Conservation (phyloP, 495 filamentous ascomycete species). For the Penicillium canariense region DNA sequence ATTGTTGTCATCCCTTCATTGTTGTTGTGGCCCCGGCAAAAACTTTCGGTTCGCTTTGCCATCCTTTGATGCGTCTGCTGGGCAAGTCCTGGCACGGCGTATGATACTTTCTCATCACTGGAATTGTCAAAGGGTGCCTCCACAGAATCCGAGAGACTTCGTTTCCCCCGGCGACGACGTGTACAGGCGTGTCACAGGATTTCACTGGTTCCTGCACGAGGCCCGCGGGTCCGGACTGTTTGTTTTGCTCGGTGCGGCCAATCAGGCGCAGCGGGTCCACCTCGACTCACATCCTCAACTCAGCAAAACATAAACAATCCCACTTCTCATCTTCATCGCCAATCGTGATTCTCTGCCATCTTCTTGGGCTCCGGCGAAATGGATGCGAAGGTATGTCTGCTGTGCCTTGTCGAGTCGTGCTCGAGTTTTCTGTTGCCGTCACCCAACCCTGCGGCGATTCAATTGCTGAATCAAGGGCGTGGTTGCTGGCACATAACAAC, state of each 20-base stretch:
- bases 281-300: slow-evolving; percentile 18
- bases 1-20: background rate
- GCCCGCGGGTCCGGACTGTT: slow-evolving; percentile 18
- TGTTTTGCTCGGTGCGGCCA: slow-evolving; percentile 26
- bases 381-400: slow-evolving; percentile 45
- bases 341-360: slow-evolving; percentile 7
- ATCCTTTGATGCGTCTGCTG: too few species aligned
- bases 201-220: slow-evolving; percentile 1
- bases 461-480: background rate
- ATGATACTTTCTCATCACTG: too few species aligned
- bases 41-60: background rate
- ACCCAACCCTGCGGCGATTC: background rate
- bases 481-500: background rate
- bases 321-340: slow-evolving; percentile 4
- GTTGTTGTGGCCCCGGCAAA: background rate
- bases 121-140: background rate
- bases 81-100: too few species aligned
- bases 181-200: background rate
- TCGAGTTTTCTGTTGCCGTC: background rate
- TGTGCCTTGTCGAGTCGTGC: background rate
- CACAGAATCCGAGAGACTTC: too few species aligned
- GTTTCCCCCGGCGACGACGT: slow-evolving; percentile 1
- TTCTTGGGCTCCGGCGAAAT: slow-evolving; percentile 19
- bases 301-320: slow-evolving; percentile 40
- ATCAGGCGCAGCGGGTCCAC: slow-evolving; percentile 16